Evolutionary conservation across 495 filamentous ascomycete species (phyloP).

Genomic region (Neurospora sp.): DNA sequence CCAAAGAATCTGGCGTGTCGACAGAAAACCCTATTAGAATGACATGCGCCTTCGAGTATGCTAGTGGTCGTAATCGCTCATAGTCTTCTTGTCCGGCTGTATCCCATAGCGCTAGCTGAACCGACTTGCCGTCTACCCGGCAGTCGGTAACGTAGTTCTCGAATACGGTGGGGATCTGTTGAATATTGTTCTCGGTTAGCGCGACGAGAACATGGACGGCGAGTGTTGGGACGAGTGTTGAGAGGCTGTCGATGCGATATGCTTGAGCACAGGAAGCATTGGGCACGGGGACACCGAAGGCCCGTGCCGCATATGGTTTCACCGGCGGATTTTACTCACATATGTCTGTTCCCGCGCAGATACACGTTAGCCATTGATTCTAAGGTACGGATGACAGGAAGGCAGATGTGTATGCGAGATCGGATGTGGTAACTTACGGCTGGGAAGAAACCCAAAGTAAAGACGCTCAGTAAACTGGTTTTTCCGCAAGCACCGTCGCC

Average conservation of each 20-base stretch:
- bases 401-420: neutral
- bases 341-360: conserved; percentile 46
- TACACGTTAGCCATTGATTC: conserved; percentile 7
- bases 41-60: conserved; percentile 96
- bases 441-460: conserved; percentile 96
- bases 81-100: conserved; percentile 99
- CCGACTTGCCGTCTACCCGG: conserved; percentile 93
- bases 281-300: neutral
- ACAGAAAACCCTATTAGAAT: conserved; percentile 93
- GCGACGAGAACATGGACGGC: neutral
- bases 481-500: conserved; percentile 98
- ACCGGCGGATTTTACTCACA: conserved; percentile 38
- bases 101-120: conserved; percentile 98
- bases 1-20: conserved; percentile 90
- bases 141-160: conserved; percentile 99
- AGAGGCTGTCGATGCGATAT: neutral
- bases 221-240: neutral
- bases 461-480: conserved; percentile 94
- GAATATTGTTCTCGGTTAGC: conserved; percentile 1
- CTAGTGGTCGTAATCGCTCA: conserved; percentile 85
- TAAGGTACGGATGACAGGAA: neutral
- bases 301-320: neutral
- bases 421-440: conserved; percentile 54
- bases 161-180: conserved; percentile 94
- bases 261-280: neutral